Evolutionary conservation across 2,329 filamentous ascomycete genomes (phyloP).

Genomic region (Aspergillus sclerotialis): DNA sequence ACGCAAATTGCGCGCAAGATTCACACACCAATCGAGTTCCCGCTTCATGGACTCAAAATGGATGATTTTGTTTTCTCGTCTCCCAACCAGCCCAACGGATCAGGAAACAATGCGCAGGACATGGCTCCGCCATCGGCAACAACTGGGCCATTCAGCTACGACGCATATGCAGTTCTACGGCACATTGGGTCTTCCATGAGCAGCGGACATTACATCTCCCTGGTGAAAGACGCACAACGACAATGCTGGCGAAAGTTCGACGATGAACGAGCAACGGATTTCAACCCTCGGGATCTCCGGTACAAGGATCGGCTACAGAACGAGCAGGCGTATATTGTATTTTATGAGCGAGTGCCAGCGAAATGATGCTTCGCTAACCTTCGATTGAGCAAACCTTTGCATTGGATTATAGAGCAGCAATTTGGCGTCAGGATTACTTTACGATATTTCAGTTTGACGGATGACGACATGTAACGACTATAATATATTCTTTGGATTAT

Average conservation of each 20-base stretch:
- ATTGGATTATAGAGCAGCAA: neutral
- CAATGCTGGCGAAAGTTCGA: slow-evolving; percentile 57
- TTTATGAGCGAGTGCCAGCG: slow-evolving; percentile 49
- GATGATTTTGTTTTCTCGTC: slow-evolving; percentile 52
- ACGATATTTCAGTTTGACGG: neutral
- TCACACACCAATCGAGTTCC: slow-evolving; percentile 66
- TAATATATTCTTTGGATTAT: neutral
- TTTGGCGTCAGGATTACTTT: neutral
- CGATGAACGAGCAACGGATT: slow-evolving; percentile 49
- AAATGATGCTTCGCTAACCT: slow-evolving; percentile 22
- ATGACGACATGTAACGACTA: neutral
- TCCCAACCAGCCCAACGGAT: slow-evolving; percentile 18
- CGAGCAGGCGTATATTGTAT: slow-evolving; percentile 59
- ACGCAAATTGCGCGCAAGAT: slow-evolving; percentile 59
- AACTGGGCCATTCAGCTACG: slow-evolving; percentile 62
- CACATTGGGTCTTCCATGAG: slow-evolving; percentile 63
- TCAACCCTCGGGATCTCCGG: slow-evolving; percentile 48
- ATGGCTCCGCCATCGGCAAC: slow-evolving; percentile 40
- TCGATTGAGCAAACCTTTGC: slow-evolving; percentile 1
- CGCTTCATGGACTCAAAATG: slow-evolving; percentile 62
- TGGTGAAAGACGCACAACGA: slow-evolving; percentile 55
- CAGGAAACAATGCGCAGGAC: slow-evolving; percentile 51
- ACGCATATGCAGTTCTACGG: slow-evolving; percentile 77
- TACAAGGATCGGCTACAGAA: slow-evolving; percentile 50
- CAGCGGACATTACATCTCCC: slow-evolving; percentile 73